Evolutionary conservation across 805 yeast species (phyloP).

Genomic region (Lipomyces starkeyi): DNA sequence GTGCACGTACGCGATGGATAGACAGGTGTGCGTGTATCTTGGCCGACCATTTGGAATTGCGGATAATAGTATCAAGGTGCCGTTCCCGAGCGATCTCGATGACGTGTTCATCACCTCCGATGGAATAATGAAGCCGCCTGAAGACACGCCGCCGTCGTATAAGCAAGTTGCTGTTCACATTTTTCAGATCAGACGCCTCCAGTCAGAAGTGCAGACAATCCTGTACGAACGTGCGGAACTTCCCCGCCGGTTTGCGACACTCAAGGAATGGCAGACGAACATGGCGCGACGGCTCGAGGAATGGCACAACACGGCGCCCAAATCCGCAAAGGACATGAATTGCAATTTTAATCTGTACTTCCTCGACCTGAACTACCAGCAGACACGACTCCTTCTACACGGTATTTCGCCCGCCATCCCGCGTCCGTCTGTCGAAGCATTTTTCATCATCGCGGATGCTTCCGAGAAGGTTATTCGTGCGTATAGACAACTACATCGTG

Average conservation of each 20-base stretch:
- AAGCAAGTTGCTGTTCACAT: constrained; percentile 71
- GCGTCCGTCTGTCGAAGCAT: constrained; percentile 59
- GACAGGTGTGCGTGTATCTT: constrained; percentile 83
- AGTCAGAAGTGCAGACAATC: constrained; percentile 74
- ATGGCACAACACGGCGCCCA: constrained; percentile 69
- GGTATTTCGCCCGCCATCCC: constrained; percentile 79
- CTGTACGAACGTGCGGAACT: constrained; percentile 74
- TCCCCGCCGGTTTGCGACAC: constrained; percentile 62
- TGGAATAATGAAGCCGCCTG: constrained; percentile 42
- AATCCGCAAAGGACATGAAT: constrained; percentile 63
- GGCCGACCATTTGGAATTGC: constrained; percentile 91
- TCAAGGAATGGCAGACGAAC: constrained; percentile 68
- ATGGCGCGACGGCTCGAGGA: constrained; percentile 58
- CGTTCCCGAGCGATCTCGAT: constrained; percentile 75
- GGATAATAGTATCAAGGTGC: constrained; percentile 73
- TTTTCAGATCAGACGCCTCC: constrained; percentile 72
- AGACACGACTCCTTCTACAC: constrained; percentile 70
- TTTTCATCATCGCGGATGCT: constrained; percentile 62
- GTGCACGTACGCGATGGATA: constrained; percentile 85
- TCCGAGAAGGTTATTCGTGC: constrained; percentile 69
- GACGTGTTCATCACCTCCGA: constrained; percentile 63
- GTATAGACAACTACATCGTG: constrained; percentile 63
- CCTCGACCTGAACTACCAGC: constrained; percentile 77
- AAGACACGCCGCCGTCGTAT: constrained; percentile 54
- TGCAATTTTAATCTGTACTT: constrained; percentile 75